Evolutionary conservation across 129 eudicot genomes (phyloP).

Genomic region (Centella asiatica): DNA sequence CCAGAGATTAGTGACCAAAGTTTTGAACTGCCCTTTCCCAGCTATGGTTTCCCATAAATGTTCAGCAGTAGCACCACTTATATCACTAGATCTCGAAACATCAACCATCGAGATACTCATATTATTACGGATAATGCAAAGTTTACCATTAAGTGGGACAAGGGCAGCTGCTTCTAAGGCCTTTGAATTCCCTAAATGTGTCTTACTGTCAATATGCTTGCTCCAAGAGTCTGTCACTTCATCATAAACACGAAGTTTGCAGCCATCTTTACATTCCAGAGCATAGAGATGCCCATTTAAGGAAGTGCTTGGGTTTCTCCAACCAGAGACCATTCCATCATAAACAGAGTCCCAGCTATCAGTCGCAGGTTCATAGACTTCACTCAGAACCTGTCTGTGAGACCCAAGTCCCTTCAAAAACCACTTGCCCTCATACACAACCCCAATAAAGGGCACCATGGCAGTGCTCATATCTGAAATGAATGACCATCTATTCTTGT

Average conservation of each 20-base stretch:
- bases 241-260: conserved; percentile 68
- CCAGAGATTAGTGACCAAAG: conserved; percentile 56
- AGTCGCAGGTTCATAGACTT: conserved; percentile 62
- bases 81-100: conserved; percentile 35
- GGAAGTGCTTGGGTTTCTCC: conserved; percentile 78
- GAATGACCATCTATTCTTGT: conserved; percentile 66
- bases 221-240: conserved; percentile 65
- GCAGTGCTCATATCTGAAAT: conserved; percentile 38
- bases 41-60: conserved; percentile 71
- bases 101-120: conserved; percentile 72
- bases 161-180: conserved; percentile 82
- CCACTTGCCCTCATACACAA: conserved; percentile 78
- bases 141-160: conserved; percentile 29
- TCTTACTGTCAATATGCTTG: conserved; percentile 71
- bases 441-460: conserved; percentile 63
- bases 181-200: conserved; percentile 74
- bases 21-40: conserved; percentile 68
- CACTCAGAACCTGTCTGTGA: conserved; percentile 65
- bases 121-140: conserved; percentile 49
- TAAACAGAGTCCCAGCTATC: conserved; percentile 54
- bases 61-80: conserved; percentile 26
- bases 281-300: conserved; percentile 63
- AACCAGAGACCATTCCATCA: conserved; percentile 83
- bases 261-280: conserved; percentile 78
- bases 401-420: conserved; percentile 74